phyloP scores from a whole-genome alignment of 148 eudicot genomes.

The Suaeda aralocaspica region DNA sequence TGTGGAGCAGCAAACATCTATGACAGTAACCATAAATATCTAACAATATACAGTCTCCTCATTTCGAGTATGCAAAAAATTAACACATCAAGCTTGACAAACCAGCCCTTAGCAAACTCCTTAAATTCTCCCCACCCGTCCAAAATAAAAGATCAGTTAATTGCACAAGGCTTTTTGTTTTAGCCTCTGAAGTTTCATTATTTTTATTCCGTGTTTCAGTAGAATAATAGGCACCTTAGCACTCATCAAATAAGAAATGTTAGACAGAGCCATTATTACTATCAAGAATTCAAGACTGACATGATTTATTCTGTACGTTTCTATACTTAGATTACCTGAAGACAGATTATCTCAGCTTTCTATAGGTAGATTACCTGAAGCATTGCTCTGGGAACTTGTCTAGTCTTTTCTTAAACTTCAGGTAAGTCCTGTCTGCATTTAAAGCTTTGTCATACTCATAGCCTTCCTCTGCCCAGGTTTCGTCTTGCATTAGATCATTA shows the following conservation, averaged over 20 bases:
- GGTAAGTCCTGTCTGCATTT: conserved; percentile 80
- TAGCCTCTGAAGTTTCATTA: not conserved
- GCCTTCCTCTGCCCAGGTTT: conserved; percentile 71
- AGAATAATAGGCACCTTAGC: not conserved
- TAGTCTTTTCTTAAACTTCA: conserved; percentile 85
- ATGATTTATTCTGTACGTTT: no score
- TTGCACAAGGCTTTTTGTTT: not conserved
- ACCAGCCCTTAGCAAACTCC: no score
- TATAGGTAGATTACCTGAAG: conserved; percentile 48
- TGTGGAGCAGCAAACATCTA: no score
- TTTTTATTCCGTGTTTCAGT: not conserved
- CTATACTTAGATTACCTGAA: no score
- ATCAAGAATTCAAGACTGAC: no score
- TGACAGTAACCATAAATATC: no score
- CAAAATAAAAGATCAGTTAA: not conserved
- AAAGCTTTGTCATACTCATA: conserved; percentile 84
- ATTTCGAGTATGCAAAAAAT: no score
- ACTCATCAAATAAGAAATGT: not conserved
- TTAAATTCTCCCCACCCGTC: no score
- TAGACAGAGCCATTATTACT: not conserved
- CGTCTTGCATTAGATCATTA: conserved; percentile 43
- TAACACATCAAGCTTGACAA: no score
- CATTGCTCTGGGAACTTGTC: conserved; percentile 82
- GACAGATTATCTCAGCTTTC: not conserved
- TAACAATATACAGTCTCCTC: no score